Base-by-base conservation (phyloP, 2,329 filamentous ascomycete species). In the Herpomyces periplanetae region DNA sequence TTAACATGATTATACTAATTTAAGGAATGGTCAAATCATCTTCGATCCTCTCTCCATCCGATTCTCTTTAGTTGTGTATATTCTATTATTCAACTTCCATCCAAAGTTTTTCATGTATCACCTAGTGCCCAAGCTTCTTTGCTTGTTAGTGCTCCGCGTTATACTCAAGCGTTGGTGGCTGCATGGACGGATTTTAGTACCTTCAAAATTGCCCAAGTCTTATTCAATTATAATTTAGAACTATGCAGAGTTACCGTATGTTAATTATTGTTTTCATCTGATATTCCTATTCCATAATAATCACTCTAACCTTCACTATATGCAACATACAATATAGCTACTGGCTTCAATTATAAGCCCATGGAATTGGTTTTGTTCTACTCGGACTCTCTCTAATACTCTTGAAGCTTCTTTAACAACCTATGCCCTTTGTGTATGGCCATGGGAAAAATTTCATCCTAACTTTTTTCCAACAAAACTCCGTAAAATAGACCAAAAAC, bases 281-380 rank as follows among this genome's bases (percentile, higher is more conserved):
- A n/a, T n/a, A n/a, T n/a, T n/a, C n/a, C n/a, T n/a, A n/a, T n/a
- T n/a, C n/a, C n/a, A n/a, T n/a, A n/a, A n/a, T n/a, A n/a, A n/a
- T n/a, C n/a, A n/a, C n/a, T n/a, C n/a, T n/a, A n/a, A 47, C 51
- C 23, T 48, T 80, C 39, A 59, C 57, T 3, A 37, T 64, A 16
- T 43, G 58, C 30, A 85, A n/a, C n/a, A n/a, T n/a, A n/a, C n/a
- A n/a, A n/a, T n/a, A n/a, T n/a, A n/a, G n/a, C n/a, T n/a, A n/a
- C n/a, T n/a, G n/a, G n/a, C n/a, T n/a, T n/a, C n/a, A n/a, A n/a
- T n/a, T n/a, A n/a, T n/a, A n/a, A n/a, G 58, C 37, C 68, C 80
- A 4, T 96, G 80, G 71, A 69, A 88, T 36, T 91, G 68, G 66
- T 91, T 80, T 39, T 80, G 63, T 39, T 80, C 71, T 2, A 75